Conservation (phyloP, 768 basidiomycete genomes). For the Leucocoprinus sp. region DNA sequence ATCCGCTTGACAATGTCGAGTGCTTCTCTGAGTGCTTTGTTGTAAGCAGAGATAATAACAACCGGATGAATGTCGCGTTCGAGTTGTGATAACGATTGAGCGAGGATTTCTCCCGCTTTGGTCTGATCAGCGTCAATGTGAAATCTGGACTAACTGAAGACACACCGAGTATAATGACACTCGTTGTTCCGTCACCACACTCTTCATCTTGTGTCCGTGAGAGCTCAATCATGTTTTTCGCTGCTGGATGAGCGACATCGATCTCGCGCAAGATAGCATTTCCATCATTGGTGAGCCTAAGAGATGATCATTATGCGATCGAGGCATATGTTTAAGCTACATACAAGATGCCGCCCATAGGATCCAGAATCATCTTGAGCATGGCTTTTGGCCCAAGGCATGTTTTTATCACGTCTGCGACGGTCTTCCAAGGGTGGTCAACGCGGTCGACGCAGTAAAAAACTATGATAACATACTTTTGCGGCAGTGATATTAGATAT, state of each 20-base stretch:
- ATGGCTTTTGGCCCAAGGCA: constrained; percentile 97
- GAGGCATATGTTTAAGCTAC: constrained; percentile 19
- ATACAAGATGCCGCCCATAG: constrained; percentile 97
- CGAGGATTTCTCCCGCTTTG: constrained; percentile 89
- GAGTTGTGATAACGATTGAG: constrained; percentile 86
- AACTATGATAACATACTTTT: constrained; percentile 50
- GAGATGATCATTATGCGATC: background rate
- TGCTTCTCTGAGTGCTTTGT: constrained; percentile 89
- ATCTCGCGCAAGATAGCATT: constrained; percentile 98
- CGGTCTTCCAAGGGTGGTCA: constrained; percentile 49
- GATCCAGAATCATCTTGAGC: constrained; percentile 99
- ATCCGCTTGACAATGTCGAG: constrained; percentile 83
- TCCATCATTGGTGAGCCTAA: constrained; percentile 90
- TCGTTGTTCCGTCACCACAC: constrained; percentile 97
- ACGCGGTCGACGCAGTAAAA: constrained; percentile 2
- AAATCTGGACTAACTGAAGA: background rate
- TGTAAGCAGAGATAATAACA: constrained; percentile 97
- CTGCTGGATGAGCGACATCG: constrained; percentile 97
- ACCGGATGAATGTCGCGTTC: constrained; percentile 98
- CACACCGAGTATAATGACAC: constrained; percentile 93
- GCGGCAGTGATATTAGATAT: constrained; percentile 95
- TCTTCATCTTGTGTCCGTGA: constrained; percentile 98
- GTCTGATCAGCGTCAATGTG: background rate
- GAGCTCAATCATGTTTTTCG: constrained; percentile 99
- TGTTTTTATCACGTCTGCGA: constrained; percentile 96